Evolutionary conservation across 106 monocot genomes (phyloP).

Genomic region (Triglochin maritima): DNA sequence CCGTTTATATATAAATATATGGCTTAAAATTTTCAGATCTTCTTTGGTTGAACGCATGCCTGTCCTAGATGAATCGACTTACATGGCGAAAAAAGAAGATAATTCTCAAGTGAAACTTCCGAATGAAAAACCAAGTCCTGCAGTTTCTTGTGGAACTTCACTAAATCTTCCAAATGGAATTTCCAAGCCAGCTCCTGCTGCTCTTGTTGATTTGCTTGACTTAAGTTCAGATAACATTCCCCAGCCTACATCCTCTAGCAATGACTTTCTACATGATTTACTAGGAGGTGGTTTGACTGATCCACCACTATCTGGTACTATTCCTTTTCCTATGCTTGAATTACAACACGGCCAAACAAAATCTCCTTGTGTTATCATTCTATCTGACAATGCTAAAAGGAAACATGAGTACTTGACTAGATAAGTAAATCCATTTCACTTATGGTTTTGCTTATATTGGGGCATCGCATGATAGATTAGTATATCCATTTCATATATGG

Average conservation of each 20-base stretch:
- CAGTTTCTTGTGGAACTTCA: slow-evolving; percentile 30
- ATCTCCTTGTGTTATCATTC: neutral
- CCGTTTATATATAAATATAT: neutral
- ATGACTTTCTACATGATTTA: slow-evolving; percentile 76
- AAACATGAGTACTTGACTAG: too few relatives aligned
- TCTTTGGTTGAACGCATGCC: slow-evolving; percentile 89
- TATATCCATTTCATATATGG: too few relatives aligned
- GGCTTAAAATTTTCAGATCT: slow-evolving; percentile 32
- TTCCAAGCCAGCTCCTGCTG: slow-evolving; percentile 38
- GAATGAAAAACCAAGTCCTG: slow-evolving; percentile 22
- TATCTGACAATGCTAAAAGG: neutral
- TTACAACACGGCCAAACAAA: neutral
- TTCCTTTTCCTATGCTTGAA: neutral
- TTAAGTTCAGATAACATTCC: slow-evolving; percentile 81
- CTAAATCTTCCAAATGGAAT: slow-evolving; percentile 89
- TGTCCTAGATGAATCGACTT: slow-evolving; percentile 56
- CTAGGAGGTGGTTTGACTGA: slow-evolving; percentile 58
- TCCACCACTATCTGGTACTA: slow-evolving; percentile 53
- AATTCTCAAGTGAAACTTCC: slow-evolving; percentile 27
- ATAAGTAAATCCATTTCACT: too few relatives aligned
- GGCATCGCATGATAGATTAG: too few relatives aligned
- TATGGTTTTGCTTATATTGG: too few relatives aligned
- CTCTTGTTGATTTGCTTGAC: slow-evolving; percentile 78
- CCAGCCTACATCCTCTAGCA: slow-evolving; percentile 37
- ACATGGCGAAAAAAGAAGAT: slow-evolving; percentile 50